phyloP scores from a whole-genome alignment of 306 rosid species.

The Cicer cuneatum region DNA sequence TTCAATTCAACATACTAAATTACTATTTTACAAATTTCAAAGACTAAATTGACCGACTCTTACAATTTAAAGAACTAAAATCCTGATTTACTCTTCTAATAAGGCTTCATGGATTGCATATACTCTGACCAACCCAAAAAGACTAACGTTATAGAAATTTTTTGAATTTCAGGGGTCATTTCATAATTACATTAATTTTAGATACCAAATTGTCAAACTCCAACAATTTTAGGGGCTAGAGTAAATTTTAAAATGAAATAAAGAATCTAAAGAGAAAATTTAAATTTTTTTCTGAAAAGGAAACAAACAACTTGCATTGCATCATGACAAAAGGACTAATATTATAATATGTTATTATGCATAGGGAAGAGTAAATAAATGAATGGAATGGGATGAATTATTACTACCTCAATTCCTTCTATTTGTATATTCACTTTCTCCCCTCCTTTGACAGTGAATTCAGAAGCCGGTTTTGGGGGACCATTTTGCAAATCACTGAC shows the following conservation, averaged over 20 bases:
- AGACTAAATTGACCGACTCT: too few species aligned
- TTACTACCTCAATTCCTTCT: conserved; percentile 90
- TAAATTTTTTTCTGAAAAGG: not conserved
- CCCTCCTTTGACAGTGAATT: conserved; percentile 95
- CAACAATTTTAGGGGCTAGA: not conserved
- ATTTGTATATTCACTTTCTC: conserved; percentile 97
- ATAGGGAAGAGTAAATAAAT: conserved; percentile 23
- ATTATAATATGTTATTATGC: not conserved
- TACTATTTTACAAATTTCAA: too few species aligned
- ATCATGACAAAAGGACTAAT: conserved; percentile 33
- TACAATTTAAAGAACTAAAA: too few species aligned
- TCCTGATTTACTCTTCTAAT: too few species aligned
- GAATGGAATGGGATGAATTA: conserved; percentile 29
- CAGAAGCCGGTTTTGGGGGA: conserved; percentile 95
- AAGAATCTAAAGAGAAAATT: not conserved
- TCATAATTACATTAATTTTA: not conserved
- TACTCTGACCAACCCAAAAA: too few species aligned
- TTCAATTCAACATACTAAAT: too few species aligned
- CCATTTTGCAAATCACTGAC: conserved; percentile 78
- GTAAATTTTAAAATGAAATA: not conserved
- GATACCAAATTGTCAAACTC: not conserved
- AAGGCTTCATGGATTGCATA: too few species aligned
- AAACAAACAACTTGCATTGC: conserved; percentile 28
- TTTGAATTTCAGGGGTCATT: not conserved
- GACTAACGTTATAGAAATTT: not conserved